phyloP scores from a whole-genome alignment of 768 basidiomycete genomes.

The Suillus spraguei region DNA sequence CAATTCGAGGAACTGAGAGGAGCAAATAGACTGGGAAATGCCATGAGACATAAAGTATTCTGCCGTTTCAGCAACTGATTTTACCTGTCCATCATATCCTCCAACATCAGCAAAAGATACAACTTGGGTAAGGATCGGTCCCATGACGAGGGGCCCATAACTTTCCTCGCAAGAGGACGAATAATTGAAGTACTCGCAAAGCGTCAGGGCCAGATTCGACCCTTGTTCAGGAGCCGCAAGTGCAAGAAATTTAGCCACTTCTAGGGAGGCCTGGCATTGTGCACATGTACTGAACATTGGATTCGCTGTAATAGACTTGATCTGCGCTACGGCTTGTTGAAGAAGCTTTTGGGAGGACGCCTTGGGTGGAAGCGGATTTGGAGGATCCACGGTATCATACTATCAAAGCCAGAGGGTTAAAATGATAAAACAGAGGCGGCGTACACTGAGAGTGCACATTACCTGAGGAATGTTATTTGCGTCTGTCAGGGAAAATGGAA shows the following conservation, averaged over 20 bases:
- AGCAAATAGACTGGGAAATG: slow-evolving; percentile 51
- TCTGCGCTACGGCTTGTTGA: slow-evolving; percentile 54
- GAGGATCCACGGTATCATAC: slow-evolving; percentile 64
- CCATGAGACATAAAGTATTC: neutral
- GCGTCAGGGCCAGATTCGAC: slow-evolving; percentile 52
- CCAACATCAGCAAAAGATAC: slow-evolving; percentile 69
- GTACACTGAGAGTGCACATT: neutral
- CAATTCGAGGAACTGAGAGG: slow-evolving; percentile 55
- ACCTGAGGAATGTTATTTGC: slow-evolving; percentile 60
- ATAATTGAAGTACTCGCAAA: slow-evolving; percentile 66
- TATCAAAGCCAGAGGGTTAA: slow-evolving; percentile 17
- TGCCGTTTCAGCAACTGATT: slow-evolving; percentile 5
- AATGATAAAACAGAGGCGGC: neutral
- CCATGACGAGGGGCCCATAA: slow-evolving; percentile 50
- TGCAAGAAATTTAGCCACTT: slow-evolving; percentile 66
- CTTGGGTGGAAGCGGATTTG: slow-evolving; percentile 57
- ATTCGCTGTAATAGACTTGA: slow-evolving; percentile 55
- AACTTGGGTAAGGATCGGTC: slow-evolving; percentile 70
- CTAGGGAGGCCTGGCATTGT: slow-evolving; percentile 60
- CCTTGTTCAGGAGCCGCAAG: slow-evolving; percentile 64
- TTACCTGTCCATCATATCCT: slow-evolving; percentile 73
- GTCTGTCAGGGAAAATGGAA: slow-evolving; percentile 63
- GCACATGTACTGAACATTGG: slow-evolving; percentile 61
- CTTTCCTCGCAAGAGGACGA: slow-evolving; percentile 49
- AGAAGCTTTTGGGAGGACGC: slow-evolving; percentile 51